Percentiles rank a stretch among this genome's conserved stretches.
Evolutionary conservation across 805 yeast genomes (phyloP).

Genomic region (Kurtzmaniella cleridarum): DNA sequence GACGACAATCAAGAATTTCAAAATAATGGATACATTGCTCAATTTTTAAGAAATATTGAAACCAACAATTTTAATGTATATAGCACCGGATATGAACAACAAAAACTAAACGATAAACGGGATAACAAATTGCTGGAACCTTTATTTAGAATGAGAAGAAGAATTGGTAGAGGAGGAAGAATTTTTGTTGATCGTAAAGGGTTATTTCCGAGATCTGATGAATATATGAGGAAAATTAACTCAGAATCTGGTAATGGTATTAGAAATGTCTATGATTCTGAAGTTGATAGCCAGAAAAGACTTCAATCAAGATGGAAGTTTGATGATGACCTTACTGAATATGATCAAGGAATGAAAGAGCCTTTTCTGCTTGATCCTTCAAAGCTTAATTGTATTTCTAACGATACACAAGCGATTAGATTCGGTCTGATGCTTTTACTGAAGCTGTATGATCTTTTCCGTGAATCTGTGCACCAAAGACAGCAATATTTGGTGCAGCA

Average conservation of each 20-base stretch:
- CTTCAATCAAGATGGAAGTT: conserved; percentile 61
- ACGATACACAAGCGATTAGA: conserved; percentile 82
- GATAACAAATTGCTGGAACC: conserved; percentile 40
- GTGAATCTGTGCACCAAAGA: conserved; percentile 71
- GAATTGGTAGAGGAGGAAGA: conserved; percentile 69
- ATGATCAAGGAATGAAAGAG: conserved; percentile 28
- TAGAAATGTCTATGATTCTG: conserved; percentile 42
- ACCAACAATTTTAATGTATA: conserved; percentile 35
- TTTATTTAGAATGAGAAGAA: conserved; percentile 60
- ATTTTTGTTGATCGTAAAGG: conserved; percentile 72
- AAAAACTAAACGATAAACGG: conserved; percentile 14
- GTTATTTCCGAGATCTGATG: conserved; percentile 31
- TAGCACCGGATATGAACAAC: conserved; percentile 29
- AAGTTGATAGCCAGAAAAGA: conserved; percentile 40
- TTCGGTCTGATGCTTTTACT: conserved; percentile 88
- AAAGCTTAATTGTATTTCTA: conserved; percentile 71
- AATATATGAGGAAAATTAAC: conserved; percentile 32
- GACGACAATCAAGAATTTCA: conserved; percentile 12
- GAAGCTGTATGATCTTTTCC: conserved; percentile 74
- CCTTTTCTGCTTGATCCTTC: conserved; percentile 78
- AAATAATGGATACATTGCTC: conserved; percentile 32
- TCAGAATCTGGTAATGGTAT: conserved; percentile 7
- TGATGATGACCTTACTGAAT: conserved; percentile 51
- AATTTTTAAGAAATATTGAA: conserved; percentile 34
- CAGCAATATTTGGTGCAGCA: conserved; percentile 48